Evolutionary conservation across 306 rosid genomes (phyloP), one percentile per base, ranked within the genome.

Genomic region (Vachellia collinsii): DNA sequence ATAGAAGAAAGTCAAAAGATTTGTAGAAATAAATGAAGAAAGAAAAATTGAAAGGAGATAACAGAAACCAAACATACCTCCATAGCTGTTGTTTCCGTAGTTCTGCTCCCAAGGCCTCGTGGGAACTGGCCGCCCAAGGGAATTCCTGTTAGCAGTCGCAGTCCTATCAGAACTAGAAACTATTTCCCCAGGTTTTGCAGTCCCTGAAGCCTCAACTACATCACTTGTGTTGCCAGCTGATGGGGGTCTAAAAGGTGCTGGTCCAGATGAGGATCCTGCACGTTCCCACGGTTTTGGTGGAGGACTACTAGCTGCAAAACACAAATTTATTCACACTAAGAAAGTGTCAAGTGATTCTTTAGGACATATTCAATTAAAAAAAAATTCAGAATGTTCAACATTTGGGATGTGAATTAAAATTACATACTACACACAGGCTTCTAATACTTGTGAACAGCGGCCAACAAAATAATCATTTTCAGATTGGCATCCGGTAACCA

Each of bases 231-330:
- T 87, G 72, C 99, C 99, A 39, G 81, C 86, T 19, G 99, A 92
- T 11, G 98, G 88, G 17, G 99, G 97, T 77, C 79, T 96, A 75
- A 93, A 96, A 64, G 99, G 99, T 25, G 93, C 90, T 3, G 98
- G 91, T 14, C 98, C 94, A 29, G 97, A 82, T 4, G 99, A 92
- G 56, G 88, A 83, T 81, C 98, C 97, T 17, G 87, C 90, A 65
- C 89, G 91, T 72, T 96, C 98, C 99, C 99, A 96, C 9, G 98
- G 99, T 81, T 96, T 96, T 16, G 91, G 94, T 29, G 98, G 97
- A 74, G 97, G 97, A 85, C 80, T 79, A 83, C 81, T 87, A 50
- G 80, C 99, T 96, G 89, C 89, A 86, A 79, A 74, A 72, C 11
- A 59, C 20, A 58, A 79, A 44, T 77, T 66, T 14, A 77, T 12